phyloP scores from a whole-genome alignment of 148 eudicot genomes.

The Vaccinium vitisidaea region DNA sequence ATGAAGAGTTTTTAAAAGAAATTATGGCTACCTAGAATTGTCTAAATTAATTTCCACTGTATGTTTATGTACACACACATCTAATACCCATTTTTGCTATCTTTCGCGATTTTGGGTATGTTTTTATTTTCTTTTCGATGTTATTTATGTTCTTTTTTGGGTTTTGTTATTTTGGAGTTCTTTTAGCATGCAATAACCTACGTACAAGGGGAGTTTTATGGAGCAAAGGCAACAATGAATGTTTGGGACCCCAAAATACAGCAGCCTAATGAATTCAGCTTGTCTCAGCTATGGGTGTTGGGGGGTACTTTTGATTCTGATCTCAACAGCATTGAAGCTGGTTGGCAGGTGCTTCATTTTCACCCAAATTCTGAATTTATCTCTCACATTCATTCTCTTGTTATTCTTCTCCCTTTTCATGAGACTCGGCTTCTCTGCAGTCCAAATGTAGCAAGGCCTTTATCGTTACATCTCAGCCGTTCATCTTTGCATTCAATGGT shows the following conservation, averaged over 20 bases:
- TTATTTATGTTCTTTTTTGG: background rate
- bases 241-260: conserved; percentile 83
- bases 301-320: conserved; percentile 75
- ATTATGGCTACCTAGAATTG: background rate
- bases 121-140: background rate
- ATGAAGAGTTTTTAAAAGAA: background rate
- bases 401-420: too few species aligned
- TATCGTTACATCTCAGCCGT: too few species aligned
- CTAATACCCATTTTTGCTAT: background rate
- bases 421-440: too few species aligned
- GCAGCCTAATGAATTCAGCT: conserved; percentile 80
- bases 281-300: conserved; percentile 81
- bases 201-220: conserved; percentile 55
- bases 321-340: conserved; percentile 90
- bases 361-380: too few species aligned
- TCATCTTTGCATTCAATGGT: too few species aligned
- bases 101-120: background rate
- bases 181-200: conserved; percentile 43
- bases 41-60: background rate
- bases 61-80: too few species aligned
- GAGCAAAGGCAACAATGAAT: conserved; percentile 65
- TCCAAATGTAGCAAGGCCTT: too few species aligned
- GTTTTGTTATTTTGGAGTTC: conserved; percentile 8
- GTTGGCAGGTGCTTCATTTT: conserved; percentile 67
- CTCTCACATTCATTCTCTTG: too few species aligned